Base-by-base conservation (phyloP, 2,329 filamentous ascomycete genomes). In the Diplodia intermedia region DNA sequence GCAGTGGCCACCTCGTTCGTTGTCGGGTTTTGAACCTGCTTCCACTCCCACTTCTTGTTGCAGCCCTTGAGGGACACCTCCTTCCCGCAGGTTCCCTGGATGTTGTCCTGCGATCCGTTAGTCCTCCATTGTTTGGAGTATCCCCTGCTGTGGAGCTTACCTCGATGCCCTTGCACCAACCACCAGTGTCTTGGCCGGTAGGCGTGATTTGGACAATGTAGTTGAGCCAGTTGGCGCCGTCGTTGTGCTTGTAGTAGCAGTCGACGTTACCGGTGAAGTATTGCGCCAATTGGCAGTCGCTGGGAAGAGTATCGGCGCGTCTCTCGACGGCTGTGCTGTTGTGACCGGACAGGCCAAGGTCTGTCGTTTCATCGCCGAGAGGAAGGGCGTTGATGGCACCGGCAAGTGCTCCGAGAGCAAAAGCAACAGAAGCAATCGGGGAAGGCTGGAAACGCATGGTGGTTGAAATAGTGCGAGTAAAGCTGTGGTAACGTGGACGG, bases 41-140 rank as follows among this genome's bases (percentile, higher is more conserved):
- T 53, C 50, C 50, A 53, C 20, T 53, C 23, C 50, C 50, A 53
- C 23, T 53, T 29, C 20, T 29, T 53, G 26, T 53, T 53, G 50
- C 50, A 53, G 20, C 50, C 50, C 23, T 29, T 53, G 23, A 31
- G 12, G 12, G 14, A 23, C 23, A 53, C 50, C 2, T 5, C 8
- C 26, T 29, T 53, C 6, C 50, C 50, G 3, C 50, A 53, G 1
- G 23, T 18, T 31, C 50, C 50, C 23, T 53, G 15, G 14, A 53
- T 53, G 50, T 53, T 53, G 50, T 53, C 50, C 50, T 53, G 11
- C 15, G 20, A 8, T 15, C 20, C 20, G 50, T 53, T 53, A 53
- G 50, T 26, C 20, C 15, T 26, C 15, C 12, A 18, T 6, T 31
- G 5, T 31, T 18, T 12, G 12, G 23, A 3, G 9, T 26, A 23